phyloP scores from a whole-genome alignment of 2,329 filamentous ascomycete genomes.

The Purpureocillium takamizusanense region DNA sequence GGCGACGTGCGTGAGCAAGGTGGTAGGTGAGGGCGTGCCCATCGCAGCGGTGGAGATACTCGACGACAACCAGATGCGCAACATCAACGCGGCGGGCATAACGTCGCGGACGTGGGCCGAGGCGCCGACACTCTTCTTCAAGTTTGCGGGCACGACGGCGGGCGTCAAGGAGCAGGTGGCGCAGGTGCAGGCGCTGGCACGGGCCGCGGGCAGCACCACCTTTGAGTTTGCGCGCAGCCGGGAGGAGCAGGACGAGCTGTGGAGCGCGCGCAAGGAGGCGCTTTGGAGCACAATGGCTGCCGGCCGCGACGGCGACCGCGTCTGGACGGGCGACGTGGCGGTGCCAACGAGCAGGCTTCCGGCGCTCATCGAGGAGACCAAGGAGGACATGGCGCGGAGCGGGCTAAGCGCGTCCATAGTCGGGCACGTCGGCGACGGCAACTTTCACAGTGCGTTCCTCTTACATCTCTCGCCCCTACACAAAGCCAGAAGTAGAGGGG shows the following conservation, averaged over 20 bases:
- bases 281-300: constrained; percentile 72
- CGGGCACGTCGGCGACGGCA: constrained; percentile 68
- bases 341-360: constrained; percentile 69
- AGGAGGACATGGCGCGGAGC: constrained; percentile 31
- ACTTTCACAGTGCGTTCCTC: constrained; percentile 58
- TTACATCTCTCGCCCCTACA: not conserved
- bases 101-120: constrained; percentile 62
- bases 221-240: constrained; percentile 70
- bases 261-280: constrained; percentile 77
- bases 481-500: no score
- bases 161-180: constrained; percentile 72
- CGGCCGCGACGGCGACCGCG: constrained; percentile 54
- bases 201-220: constrained; percentile 49
- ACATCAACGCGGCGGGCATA: constrained; percentile 56
- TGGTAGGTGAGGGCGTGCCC: constrained; percentile 72
- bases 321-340: constrained; percentile 83
- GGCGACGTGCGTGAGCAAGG: constrained; percentile 68
- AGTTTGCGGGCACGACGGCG: constrained; percentile 62
- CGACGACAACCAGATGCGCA: constrained; percentile 81
- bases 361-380: constrained; percentile 68
- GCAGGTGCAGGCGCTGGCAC: constrained; percentile 56
- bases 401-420: constrained; percentile 45
- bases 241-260: constrained; percentile 67
- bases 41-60: constrained; percentile 89
- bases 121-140: constrained; percentile 74